Conservation (phyloP, 2,329 filamentous ascomycete genomes). For the Exophiala bonariae region DNA sequence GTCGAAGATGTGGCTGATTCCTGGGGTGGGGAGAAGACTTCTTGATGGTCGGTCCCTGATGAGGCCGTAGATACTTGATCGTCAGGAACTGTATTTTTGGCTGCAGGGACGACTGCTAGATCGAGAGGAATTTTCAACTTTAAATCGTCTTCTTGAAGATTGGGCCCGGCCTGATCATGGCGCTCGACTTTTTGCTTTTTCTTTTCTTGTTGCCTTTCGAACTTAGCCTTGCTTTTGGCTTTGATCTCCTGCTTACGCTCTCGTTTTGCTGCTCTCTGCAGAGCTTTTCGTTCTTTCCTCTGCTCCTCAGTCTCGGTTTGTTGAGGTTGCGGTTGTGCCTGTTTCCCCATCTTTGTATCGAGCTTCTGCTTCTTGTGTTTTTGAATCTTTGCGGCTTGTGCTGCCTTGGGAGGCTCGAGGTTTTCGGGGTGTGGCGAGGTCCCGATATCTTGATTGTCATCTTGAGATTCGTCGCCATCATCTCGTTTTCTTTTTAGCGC, state of each 20-base stretch:
- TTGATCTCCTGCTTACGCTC: conserved; percentile 39
- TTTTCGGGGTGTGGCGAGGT: background rate
- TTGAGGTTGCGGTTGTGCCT: conserved; percentile 9
- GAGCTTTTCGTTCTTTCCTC: conserved; percentile 40
- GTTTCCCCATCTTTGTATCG: conserved; percentile 26
- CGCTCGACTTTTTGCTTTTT: conserved; percentile 34
- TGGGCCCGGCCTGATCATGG: conserved; percentile 33
- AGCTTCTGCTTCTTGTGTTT: conserved; percentile 24
- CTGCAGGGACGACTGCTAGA: background rate
- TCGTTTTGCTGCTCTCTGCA: conserved; percentile 49
- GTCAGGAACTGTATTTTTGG: conserved; percentile 25
- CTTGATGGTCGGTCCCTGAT: conserved; percentile 38
- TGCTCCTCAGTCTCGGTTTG: conserved; percentile 36
- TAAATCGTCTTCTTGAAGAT: conserved; percentile 8
- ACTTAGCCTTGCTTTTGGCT: conserved; percentile 31
- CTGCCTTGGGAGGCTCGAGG: conserved; percentile 13
- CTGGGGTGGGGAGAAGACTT: conserved; percentile 35
- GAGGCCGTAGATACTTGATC: conserved; percentile 40
- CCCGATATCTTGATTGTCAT: conserved; percentile 13
- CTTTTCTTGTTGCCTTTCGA: conserved; percentile 40
- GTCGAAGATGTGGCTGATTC: conserved; percentile 64
- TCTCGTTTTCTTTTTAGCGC: conserved; percentile 76
- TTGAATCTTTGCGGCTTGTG: conserved; percentile 11
- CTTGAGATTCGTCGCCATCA: conserved; percentile 52
- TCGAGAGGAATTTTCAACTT: conserved; percentile 15